Evolutionary conservation across 805 yeast genomes (phyloP), one percentile per base, ranked within the genome.

Genomic region (Ogataea salicorniae): DNA sequence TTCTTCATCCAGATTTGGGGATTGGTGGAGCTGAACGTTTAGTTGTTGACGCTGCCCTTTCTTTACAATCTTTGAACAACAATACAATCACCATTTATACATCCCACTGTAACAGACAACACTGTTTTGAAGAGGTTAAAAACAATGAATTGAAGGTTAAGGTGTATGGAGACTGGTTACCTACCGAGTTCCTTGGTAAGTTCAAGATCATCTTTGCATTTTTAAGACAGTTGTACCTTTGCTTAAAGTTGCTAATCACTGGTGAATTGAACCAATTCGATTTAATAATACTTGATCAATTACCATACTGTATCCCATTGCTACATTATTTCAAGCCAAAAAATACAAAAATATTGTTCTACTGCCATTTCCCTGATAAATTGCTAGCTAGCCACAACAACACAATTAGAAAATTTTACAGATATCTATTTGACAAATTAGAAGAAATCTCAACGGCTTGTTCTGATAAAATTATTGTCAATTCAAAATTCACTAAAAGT

Each of bases 11-110:
- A 0, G 99, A 94, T 68, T 70, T 94, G 46, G 99, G 99, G 0
- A 92, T 92, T 48, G 99, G 90, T 5, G 99, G 99, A 4, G 99
- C 99, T 1, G 99, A 94, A 63, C 74, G 99, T 49, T 74, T 95
- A n/a, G 90, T 94, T 2, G 96, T 94, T 1, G 99, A 94, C 67
- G 90, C 95, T 3, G 99, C 98, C 0, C 71, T 89, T 3, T 96
- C 96, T 0, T 69, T 94, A 26, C 89, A 92, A 60, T 74, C 79
- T 2, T 66, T 72, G 31, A 81, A 83, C 6, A 33, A 41, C 17
- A 52, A 73, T 71, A 1, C 51, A 2, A 81, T 94, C 11, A 73
- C 75, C 2, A 75, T 91, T 5, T 89, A 75, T 67, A 92, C 99
- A 0, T 90, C 97, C 0, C 96, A 94, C 62, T 91, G 96, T 66